Evolutionary conservation across 169 alveolate species (phyloP).

Genomic region (Eimeria necatrix): DNA sequence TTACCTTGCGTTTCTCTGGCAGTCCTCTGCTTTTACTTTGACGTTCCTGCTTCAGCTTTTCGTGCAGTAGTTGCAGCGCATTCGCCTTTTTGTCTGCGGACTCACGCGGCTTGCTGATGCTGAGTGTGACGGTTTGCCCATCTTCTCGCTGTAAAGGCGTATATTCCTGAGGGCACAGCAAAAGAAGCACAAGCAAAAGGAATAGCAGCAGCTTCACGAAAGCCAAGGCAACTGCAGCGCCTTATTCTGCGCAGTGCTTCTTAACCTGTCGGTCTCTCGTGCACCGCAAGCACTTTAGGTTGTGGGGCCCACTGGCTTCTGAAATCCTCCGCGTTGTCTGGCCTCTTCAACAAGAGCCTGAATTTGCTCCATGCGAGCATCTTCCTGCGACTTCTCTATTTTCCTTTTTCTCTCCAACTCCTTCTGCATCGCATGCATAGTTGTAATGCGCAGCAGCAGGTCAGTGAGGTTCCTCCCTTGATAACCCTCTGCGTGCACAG

Average conservation of each 20-base stretch:
- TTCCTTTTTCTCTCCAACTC: constrained; percentile 70
- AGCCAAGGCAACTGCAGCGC: background rate
- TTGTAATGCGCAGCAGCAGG: background rate
- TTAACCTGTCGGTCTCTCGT: background rate
- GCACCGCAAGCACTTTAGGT: background rate
- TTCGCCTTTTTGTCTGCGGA: background rate
- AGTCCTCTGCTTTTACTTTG: constrained; percentile 18
- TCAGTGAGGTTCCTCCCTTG: no score
- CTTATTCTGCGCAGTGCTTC: background rate
- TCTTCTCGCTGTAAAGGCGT: constrained; percentile 43
- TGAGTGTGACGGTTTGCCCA: constrained; percentile 19
- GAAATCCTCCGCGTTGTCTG: constrained; percentile 47
- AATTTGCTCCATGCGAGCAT: constrained; percentile 69
- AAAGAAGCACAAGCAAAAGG: background rate
- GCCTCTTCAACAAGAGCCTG: constrained; percentile 80
- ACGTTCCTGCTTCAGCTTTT: constrained; percentile 60
- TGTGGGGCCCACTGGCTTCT: constrained; percentile 49
- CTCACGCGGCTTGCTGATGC: constrained; percentile 27
- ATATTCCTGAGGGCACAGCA: constrained; percentile 1
- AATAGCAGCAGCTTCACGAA: background rate
- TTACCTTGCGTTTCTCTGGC: constrained; percentile 62
- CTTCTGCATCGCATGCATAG: constrained; percentile 50
- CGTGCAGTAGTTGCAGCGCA: constrained; percentile 38
- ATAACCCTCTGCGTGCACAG: background rate
- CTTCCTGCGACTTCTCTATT: constrained; percentile 77